These are phyloP conservation scores for Plenodomus tracheiphilus DNA, from an alignment of 2,329 filamentous ascomycete genomes.

Conservation along the genomic window DNA sequence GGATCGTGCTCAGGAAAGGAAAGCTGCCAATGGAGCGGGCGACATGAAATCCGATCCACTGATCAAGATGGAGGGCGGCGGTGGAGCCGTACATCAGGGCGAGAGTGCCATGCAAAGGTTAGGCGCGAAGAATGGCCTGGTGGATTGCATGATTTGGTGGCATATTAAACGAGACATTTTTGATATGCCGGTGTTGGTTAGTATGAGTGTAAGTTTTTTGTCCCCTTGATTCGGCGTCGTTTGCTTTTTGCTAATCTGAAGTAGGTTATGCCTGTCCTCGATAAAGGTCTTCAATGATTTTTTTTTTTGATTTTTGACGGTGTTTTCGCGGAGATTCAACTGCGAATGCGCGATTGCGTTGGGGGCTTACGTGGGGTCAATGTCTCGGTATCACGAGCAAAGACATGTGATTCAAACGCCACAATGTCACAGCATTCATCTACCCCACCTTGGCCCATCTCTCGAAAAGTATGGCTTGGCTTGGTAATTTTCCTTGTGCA, in stretches of 20 bases:
- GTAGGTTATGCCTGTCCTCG: slow-evolving; percentile 39
- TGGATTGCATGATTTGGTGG: slow-evolving; percentile 96
- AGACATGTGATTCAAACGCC: background rate
- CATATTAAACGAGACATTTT: slow-evolving; percentile 96
- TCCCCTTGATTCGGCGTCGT: too few species aligned
- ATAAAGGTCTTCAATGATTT: slow-evolving; percentile 24
- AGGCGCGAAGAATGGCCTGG: slow-evolving; percentile 80
- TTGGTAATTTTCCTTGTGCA: too few species aligned
- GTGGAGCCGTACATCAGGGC: slow-evolving; percentile 51
- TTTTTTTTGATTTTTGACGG: too few species aligned
- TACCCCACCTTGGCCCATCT: background rate
- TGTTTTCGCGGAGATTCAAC: too few species aligned
- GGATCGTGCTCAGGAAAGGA: slow-evolving; percentile 31
- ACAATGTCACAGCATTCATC: background rate
- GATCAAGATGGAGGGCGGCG: slow-evolving; percentile 34
- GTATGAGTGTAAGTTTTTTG: slow-evolving; percentile 82
- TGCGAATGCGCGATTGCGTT: too few species aligned
- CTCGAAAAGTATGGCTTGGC: too few species aligned
- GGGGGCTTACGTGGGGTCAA: too few species aligned
- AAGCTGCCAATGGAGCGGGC: slow-evolving; percentile 13
- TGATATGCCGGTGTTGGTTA: slow-evolving; percentile 97
- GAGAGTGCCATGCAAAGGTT: slow-evolving; percentile 81
- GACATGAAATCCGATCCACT: slow-evolving; percentile 30
- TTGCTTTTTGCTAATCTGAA: slow-evolving; percentile 12
- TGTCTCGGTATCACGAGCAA: background rate